Conservation (phyloP, 352 stramenopile species). For the Peronospora belbahrii region DNA sequence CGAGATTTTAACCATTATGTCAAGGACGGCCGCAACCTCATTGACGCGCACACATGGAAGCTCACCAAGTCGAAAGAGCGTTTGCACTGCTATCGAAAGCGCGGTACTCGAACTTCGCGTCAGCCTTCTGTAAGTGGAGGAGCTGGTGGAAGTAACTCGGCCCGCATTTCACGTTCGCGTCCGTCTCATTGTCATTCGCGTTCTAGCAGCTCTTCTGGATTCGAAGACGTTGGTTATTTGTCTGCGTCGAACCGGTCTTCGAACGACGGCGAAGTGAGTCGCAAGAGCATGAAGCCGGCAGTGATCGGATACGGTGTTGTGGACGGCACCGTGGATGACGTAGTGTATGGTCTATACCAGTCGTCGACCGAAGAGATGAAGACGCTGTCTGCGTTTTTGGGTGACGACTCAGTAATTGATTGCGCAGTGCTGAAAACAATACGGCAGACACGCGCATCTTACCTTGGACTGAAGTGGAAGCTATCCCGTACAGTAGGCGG, state of each 20-base stretch:
- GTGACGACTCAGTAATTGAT: conserved; percentile 54
- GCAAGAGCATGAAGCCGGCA: conserved; percentile 35
- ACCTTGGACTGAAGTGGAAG: conserved; percentile 71
- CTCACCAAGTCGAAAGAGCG: conserved; percentile 58
- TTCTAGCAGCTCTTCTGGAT: conserved; percentile 19
- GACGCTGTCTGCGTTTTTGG: conserved; percentile 39
- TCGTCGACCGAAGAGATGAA: conserved; percentile 52
- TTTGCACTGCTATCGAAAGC: conserved; percentile 51
- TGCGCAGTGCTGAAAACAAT: conserved; percentile 55
- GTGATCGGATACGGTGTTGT: conserved; percentile 45
- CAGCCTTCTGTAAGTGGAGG: conserved; percentile 19
- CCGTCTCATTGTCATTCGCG: conserved; percentile 23
- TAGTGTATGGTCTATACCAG: conserved; percentile 47
- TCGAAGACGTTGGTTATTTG: conserved; percentile 13
- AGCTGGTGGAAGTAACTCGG: conserved; percentile 12
- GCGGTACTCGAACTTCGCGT: conserved; percentile 23
- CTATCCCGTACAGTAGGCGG: conserved; percentile 55
- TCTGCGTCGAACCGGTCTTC: conserved; percentile 25
- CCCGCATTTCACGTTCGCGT: conserved; percentile 16
- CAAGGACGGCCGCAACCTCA: conserved; percentile 41
- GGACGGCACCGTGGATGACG: conserved; percentile 41
- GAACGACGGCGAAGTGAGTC: conserved; percentile 28
- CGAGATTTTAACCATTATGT: conserved; percentile 50
- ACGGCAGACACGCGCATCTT: conserved; percentile 41
- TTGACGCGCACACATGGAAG: conserved; percentile 61